Evolutionary conservation across 805 yeast genomes (phyloP), one percentile per base, ranked within the genome.

Genomic region (Candida broadrunensis): DNA sequence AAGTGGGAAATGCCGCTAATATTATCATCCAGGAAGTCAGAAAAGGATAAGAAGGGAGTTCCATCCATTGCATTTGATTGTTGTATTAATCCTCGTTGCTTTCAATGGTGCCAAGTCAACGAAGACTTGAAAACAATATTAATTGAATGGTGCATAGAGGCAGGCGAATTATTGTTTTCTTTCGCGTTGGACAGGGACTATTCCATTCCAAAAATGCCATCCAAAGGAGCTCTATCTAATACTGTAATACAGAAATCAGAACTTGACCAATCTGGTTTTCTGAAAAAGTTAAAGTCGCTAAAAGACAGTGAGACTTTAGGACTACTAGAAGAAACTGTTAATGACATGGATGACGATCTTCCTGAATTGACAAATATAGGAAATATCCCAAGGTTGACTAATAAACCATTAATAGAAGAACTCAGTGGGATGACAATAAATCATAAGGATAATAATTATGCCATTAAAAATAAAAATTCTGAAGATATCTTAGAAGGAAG

Each of bases 1-100:
- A 72, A 83, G 52, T 89, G 96, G 96, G 89, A 85, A 44, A 83
- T 88, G 2, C 97, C 97, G 1, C 78, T 90, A 2, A 74, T 85
- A 1, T 79, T 87, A 0, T 80, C 91, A 0, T 69, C 73, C 0
- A 77, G 75, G 36, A 57, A 72, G 41, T 55, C 81, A 11, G 83
- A 75, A 34, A 56, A 45, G 12, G 97, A 90, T 58, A 89, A 89
- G 54, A 79, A 79, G 51, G 95, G 95, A 1, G 60, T 64, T 2
- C 58, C 66, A 13, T 78, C 89, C 33, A 63, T 74, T 33, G 89
- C 87, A 1, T 79, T 79, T 51, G 97, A 89, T 58, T 89, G 97
- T 60, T 81, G 90, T 36, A 75, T 88, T 43, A 81, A 87, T 55
- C 71, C 78, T 7, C 63, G 63, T 26, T 79, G 89, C 36, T 72